phyloP scores from a whole-genome alignment of 1,284 basidiomycete genomes.

The Binderoboletus segoi region DNA sequence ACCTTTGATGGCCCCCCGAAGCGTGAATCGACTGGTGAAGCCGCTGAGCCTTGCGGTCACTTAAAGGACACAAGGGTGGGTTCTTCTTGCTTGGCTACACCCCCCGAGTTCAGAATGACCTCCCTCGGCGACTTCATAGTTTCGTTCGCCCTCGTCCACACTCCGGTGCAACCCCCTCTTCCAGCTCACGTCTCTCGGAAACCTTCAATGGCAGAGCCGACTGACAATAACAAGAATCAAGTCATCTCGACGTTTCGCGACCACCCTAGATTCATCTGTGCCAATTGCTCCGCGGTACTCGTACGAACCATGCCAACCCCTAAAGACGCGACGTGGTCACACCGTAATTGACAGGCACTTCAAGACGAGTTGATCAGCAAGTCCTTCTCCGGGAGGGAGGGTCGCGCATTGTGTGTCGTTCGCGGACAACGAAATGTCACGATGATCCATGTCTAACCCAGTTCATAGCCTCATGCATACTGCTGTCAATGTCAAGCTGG shows the following conservation, averaged over 20 bases:
- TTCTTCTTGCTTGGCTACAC: neutral
- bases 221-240: conserved; percentile 49
- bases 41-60: too few species aligned
- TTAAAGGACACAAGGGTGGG: conserved; percentile 9
- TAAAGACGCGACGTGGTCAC: neutral
- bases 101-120: conserved; percentile 12
- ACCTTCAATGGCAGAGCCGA: conserved; percentile 22
- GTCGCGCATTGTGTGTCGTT: conserved; percentile 71
- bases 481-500: conserved; percentile 74
- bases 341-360: conserved; percentile 51
- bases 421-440: neutral
- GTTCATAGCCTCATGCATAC: conserved; percentile 70
- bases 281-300: conserved; percentile 65
- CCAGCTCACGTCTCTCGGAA: neutral
- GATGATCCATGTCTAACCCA: neutral
- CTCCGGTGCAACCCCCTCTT: neutral
- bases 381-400: conserved; percentile 82
- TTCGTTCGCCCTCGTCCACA: conserved; percentile 17
- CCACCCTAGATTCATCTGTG: conserved; percentile 64
- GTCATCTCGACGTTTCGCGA: conserved; percentile 59
- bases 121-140: conserved; percentile 27
- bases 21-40: too few species aligned
- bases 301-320: conserved; percentile 41
- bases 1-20: too few species aligned
- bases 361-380: conserved; percentile 89